phyloP scores from a whole-genome alignment of 2,329 filamentous ascomycete species.

The Cytospora chrysosperma region DNA sequence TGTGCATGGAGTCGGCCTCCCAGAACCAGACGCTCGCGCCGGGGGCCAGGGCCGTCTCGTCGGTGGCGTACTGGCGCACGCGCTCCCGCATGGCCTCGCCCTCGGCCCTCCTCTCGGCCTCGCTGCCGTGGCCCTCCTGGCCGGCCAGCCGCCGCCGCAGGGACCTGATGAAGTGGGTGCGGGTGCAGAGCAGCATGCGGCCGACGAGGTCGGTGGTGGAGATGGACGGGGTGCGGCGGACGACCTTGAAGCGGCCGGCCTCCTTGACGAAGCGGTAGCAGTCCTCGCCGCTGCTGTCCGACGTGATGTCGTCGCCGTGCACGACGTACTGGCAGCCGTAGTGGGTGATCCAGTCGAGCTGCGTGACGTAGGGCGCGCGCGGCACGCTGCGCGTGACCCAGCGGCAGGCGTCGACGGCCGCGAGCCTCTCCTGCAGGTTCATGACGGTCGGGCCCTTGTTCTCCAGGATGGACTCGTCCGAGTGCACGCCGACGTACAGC shows the following conservation, averaged over 20 bases:
- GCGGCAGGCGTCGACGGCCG: conserved; percentile 90
- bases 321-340: conserved; percentile 96
- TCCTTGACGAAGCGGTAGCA: conserved; percentile 98
- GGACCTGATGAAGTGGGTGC: conserved; percentile 86
- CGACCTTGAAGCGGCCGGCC: conserved; percentile 90
- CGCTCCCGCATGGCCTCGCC: conserved; percentile 72
- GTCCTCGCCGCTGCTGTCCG: conserved; percentile 88
- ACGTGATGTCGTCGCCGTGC: conserved; percentile 96
- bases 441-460: conserved; percentile 99
- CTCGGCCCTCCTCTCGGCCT: conserved; percentile 60
- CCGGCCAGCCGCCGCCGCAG: conserved; percentile 68
- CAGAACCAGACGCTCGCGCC: conserved; percentile 87
- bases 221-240: conserved; percentile 93
- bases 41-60: conserved; percentile 74
- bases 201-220: conserved; percentile 98
- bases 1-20: conserved; percentile 52
- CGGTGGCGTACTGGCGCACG: conserved; percentile 83
- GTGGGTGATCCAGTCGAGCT: conserved; percentile 88
- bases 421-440: conserved; percentile 83
- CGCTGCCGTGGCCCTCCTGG: conserved; percentile 69
- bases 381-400: conserved; percentile 87
- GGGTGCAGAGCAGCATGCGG: conserved; percentile 95
- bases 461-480: conserved; percentile 89
- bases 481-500: conserved; percentile 90
- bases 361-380: conserved; percentile 90